Evolutionary conservation across 169 alveolate species (phyloP), one percentile per base, ranked within the genome.

Genomic region (Plasmodium yoelii): DNA sequence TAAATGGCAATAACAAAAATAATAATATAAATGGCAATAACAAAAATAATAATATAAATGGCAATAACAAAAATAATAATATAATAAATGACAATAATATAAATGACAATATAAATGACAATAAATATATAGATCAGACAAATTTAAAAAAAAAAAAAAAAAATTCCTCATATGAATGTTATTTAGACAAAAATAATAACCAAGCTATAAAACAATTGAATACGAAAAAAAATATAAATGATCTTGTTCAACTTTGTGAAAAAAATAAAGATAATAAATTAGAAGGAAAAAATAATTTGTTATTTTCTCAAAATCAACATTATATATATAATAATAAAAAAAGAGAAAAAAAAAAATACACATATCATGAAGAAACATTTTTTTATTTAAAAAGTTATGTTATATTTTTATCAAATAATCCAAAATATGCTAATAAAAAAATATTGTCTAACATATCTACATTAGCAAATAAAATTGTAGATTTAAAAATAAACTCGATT

Each of bases 361-460:
- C 42, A 1, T 34, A 55, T 28, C 42, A 74, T 24, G 56, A 74
- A 22, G 53, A 49, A 65, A 61, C 51, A 0, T 64, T 77, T 63
- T 1, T 8, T 7, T 69, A 77, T 42, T 56, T 77, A 59, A 77
- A 77, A 42, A 64, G 77, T 5, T 77, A 63, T 68, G 67, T 77
- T 28, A 56, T 77, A 24, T 77, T 77, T 44, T 44, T 77, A 24
- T 63, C 77, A 8, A 77, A 77, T 24, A 77, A 77, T 42, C 72
- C 88, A 18, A 19, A 15, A 13, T 77, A 57, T 56, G 55, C 59
- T 39, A 63, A 34, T 15, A 69, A 77, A 42, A 77, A 77, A 57
- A 56, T 77, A 9, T 22, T 77, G 24, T 69, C 49, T 44, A 77
- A 10, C 26, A 77, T 77, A 49, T 77, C 77, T 12, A 8, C 46